Base-by-base conservation (phyloP, 2,329 filamentous ascomycete genomes). In the Sarocladiaceae sp. region DNA sequence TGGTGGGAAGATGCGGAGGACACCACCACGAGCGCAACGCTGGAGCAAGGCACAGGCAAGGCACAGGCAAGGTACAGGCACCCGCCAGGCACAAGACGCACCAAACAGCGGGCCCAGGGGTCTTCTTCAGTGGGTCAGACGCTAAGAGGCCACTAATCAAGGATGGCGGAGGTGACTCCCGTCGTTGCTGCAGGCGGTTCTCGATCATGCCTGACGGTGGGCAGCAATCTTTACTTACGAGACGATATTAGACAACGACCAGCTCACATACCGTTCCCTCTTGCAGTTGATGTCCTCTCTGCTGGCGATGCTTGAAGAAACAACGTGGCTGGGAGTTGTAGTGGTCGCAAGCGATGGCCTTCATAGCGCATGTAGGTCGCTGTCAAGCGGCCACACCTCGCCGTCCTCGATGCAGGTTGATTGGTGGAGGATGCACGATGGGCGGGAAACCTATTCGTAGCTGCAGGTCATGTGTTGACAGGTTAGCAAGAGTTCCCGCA, bases 21-120 rank as follows among this genome's bases (percentile, higher is more conserved):
- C n/a, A 41, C 15, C 29, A 15, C 26, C 37, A 41, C 34, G n/a
- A 41, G 20, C 13, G 21, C 23, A 23, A 15, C 21, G n/a, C n/a
- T n/a, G n/a, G n/a, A 41, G 37, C 37, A 41, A 41, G 37, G 37
- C 37, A 27, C 37, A n/a, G n/a, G n/a, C n/a, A n/a, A n/a, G n/a
- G n/a, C n/a, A n/a, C n/a, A n/a, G n/a, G n/a, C n/a, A n/a, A 41
- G 37, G 37, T 24, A 27, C 37, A 41, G 23, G 23, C 37, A 41
- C 23, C 23, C 4, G 19, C 10, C 34, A 26, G 37, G 9, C 37
- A n/a, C n/a, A n/a, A n/a, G n/a, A 41, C 20, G 34, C 34, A 39
- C 34, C 21, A 41, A 16, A 18, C 37, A 29, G 37, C 37, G 37
- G 37, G 37, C 9, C 21, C 21, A 18, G 15, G 37, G 37, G 37